Conservation (phyloP, 2,329 filamentous ascomycete genomes). For the Penicillium capsulatum region DNA sequence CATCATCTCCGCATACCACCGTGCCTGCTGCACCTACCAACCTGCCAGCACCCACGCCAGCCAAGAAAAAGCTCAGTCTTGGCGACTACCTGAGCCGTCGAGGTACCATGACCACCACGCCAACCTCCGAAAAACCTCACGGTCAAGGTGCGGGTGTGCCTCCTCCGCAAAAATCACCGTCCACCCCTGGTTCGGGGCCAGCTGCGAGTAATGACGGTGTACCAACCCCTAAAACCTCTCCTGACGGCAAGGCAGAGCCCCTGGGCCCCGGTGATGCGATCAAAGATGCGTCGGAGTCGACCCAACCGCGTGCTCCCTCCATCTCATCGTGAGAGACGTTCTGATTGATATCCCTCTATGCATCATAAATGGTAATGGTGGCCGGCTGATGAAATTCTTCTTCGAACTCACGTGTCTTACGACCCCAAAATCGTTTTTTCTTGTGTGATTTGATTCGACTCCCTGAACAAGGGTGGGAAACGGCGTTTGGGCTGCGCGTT, state of each 20-base stretch:
- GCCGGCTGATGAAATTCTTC: conserved; percentile 10
- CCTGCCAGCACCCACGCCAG: conserved; percentile 43
- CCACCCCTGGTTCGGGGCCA: conserved; percentile 13
- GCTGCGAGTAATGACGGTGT: conserved; percentile 8
- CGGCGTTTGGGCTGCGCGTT: conserved; percentile 19
- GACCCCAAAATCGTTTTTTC: conserved; percentile 22
- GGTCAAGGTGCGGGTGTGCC: conserved; percentile 24
- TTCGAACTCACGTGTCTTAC: conserved; percentile 22
- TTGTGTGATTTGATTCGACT: conserved; percentile 20
- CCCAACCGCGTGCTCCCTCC: conserved; percentile 27
- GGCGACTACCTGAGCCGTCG: conserved; percentile 48
- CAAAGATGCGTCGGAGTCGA: conserved; percentile 31
- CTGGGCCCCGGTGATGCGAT: conserved; percentile 27
- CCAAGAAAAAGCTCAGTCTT: conserved; percentile 50
- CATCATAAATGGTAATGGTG: conserved; percentile 13
- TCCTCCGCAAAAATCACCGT: conserved; percentile 24
- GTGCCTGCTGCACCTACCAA: conserved; percentile 26
- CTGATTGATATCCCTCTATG: not conserved
- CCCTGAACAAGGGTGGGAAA: conserved; percentile 8
- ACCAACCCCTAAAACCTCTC: conserved; percentile 13
- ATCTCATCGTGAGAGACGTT: conserved; percentile 21
- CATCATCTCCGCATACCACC: conserved; percentile 19
- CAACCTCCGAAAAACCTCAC: conserved; percentile 41
- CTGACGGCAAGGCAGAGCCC: conserved; percentile 19
- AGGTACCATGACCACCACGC: conserved; percentile 36